Evolutionary conservation across 208 protist genomes (phyloP).

Genomic region (Trypanosoma avium): DNA sequence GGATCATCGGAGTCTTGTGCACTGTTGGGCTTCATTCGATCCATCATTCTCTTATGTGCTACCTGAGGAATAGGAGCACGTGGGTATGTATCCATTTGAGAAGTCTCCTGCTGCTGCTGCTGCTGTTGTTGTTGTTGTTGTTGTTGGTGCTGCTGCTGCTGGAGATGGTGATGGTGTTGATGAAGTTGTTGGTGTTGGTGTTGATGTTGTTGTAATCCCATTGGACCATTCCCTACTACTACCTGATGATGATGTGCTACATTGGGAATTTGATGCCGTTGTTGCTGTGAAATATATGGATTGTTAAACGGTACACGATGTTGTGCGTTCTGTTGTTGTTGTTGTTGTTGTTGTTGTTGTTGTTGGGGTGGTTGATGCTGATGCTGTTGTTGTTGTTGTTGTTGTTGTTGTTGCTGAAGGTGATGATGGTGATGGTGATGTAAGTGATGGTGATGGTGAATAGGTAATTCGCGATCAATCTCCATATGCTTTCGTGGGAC

Average conservation of each 20-base stretch:
- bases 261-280: constrained; percentile 13
- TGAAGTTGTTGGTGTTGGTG: too few relatives aligned
- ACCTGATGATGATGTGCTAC: constrained; percentile 28
- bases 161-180: too few relatives aligned
- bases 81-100: constrained; percentile 14
- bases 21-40: constrained; percentile 10
- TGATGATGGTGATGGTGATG: constrained; percentile 39
- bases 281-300: constrained; percentile 7
- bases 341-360: constrained; percentile 24
- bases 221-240: constrained; percentile 27
- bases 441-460: constrained; percentile 24
- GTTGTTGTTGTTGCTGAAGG: constrained; percentile 25
- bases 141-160: constrained; percentile 35
- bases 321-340: constrained; percentile 35
- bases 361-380: constrained; percentile 30
- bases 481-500: constrained; percentile 19
- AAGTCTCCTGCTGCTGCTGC: constrained; percentile 28
- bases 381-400: constrained; percentile 39
- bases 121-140: constrained; percentile 31
- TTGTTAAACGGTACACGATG: constrained; percentile 17
- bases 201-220: constrained; percentile 30
- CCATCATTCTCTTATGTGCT: constrained; percentile 14
- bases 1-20: constrained; percentile 18
- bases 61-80: constrained; percentile 10
- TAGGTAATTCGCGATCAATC: constrained; percentile 18